Evolutionary conservation across 1,139 yeast species (phyloP).

Genomic region (Scheffersomyces lignicola): DNA sequence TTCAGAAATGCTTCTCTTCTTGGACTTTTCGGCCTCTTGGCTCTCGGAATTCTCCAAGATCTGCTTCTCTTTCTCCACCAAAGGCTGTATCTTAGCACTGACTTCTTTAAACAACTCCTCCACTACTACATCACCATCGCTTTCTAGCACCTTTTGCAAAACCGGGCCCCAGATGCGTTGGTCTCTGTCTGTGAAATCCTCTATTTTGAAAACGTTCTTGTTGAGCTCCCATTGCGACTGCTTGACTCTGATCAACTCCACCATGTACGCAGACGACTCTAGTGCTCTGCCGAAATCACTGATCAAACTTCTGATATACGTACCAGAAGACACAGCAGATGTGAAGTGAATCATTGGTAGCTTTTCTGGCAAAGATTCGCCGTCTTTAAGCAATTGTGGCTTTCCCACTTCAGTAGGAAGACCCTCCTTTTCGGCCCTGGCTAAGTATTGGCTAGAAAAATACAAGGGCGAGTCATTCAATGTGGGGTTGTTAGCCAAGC

Average conservation of each 20-base stretch:
- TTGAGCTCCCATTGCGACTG: conserved; percentile 86
- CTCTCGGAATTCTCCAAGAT: conserved; percentile 20
- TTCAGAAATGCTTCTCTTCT: conserved; percentile 27
- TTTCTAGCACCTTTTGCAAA: conserved; percentile 47
- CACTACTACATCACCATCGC: conserved; percentile 32
- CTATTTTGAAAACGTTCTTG: conserved; percentile 65
- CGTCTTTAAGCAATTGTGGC: conserved; percentile 25
- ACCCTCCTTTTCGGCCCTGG: conserved; percentile 38
- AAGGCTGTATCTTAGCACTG: conserved; percentile 15
- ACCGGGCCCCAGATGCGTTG: conserved; percentile 72
- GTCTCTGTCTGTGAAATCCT: conserved; percentile 59
- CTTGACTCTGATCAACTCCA: conserved; percentile 64
- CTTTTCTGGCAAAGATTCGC: conserved; percentile 27
- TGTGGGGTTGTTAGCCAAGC: conserved; percentile 55
- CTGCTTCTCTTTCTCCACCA: conserved; percentile 61
- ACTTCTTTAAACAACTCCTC: conserved; percentile 21
- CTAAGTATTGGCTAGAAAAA: conserved; percentile 54
- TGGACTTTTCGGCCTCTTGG: conserved; percentile 12
- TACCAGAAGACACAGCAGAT: conserved; percentile 89
- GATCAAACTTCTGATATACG: conserved; percentile 85
- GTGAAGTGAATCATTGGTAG: conserved; percentile 70
- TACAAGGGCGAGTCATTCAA: conserved; percentile 61
- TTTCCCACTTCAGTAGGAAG: conserved; percentile 27
- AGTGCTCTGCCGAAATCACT: conserved; percentile 87
- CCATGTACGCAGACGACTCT: conserved; percentile 88